Conservation (phyloP, 2,329 filamentous ascomycete genomes). For the Dactylellina cionopaga region DNA sequence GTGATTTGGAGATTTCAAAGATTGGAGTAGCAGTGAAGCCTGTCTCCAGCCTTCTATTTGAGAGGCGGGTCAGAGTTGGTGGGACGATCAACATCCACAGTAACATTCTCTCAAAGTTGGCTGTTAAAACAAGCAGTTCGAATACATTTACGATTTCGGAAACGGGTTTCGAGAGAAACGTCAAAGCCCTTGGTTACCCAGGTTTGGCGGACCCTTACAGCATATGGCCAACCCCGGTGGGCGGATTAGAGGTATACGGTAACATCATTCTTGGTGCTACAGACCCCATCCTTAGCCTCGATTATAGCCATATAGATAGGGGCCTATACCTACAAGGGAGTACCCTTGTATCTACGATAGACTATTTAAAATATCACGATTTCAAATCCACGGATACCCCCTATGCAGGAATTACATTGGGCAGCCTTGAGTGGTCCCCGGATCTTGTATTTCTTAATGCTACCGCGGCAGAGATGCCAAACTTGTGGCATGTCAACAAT, state of each 20-base stretch:
- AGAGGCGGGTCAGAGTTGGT: not conserved
- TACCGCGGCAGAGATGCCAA: not conserved
- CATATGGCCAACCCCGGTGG: too few species aligned
- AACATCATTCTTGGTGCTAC: not conserved
- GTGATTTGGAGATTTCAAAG: conserved; percentile 5
- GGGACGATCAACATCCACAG: conserved; percentile 2
- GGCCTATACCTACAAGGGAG: conserved; percentile 2
- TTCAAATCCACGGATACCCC: too few species aligned
- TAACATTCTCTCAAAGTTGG: not conserved
- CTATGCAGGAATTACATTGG: conserved; percentile 3
- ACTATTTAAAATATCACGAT: too few species aligned
- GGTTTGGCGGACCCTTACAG: too few species aligned
- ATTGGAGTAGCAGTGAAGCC: not conserved
- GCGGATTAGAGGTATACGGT: not conserved
- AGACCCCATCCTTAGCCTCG: not conserved
- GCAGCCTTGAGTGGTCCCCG: not conserved
- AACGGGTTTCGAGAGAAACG: too few species aligned
- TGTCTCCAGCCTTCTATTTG: not conserved
- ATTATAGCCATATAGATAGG: not conserved
- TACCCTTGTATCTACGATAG: too few species aligned
- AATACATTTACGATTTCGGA: too few species aligned
- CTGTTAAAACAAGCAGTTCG: too few species aligned
- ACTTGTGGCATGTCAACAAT: not conserved
- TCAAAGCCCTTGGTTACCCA: too few species aligned
- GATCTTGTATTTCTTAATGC: not conserved